phyloP scores from a whole-genome alignment of 2,329 filamentous ascomycete genomes.

The Curvularia spicifera region DNA sequence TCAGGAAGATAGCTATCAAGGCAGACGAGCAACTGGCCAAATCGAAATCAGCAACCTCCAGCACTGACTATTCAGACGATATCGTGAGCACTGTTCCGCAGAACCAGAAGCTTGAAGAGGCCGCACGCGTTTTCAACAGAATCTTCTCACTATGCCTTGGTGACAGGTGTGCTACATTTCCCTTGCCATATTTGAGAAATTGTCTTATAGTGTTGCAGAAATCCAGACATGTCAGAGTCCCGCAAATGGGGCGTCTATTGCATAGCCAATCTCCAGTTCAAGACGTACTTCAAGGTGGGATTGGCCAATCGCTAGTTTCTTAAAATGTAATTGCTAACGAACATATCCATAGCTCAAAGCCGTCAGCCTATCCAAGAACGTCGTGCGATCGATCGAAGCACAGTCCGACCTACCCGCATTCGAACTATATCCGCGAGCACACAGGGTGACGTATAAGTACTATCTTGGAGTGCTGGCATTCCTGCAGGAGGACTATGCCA shows the following conservation, averaged over 20 bases:
- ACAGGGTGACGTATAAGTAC: constrained; percentile 95
- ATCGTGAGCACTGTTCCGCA: constrained; percentile 69
- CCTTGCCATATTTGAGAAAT: constrained; percentile 10
- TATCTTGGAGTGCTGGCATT: constrained; percentile 94
- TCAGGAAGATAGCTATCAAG: constrained; percentile 87
- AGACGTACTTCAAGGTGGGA: constrained; percentile 87
- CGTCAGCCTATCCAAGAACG: constrained; percentile 86
- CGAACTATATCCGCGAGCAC: constrained; percentile 81
- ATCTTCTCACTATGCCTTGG: constrained; percentile 90
- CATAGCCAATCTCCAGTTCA: constrained; percentile 93
- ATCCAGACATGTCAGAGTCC: constrained; percentile 77
- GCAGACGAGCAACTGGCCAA: constrained; percentile 75
- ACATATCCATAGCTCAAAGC: constrained; percentile 69
- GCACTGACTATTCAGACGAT: constrained; percentile 74
- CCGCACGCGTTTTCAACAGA: constrained; percentile 85
- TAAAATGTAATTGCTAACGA: constrained; percentile 5
- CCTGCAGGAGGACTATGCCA: constrained; percentile 87
- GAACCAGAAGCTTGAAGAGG: constrained; percentile 87
- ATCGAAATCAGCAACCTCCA: constrained; percentile 56
- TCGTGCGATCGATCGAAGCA: constrained; percentile 82
- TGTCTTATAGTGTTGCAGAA: constrained; percentile 58
- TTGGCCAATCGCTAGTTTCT: not conserved
- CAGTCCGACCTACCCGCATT: constrained; percentile 80
- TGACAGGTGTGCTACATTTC: constrained; percentile 69
- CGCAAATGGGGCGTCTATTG: constrained; percentile 99